These are phyloP conservation scores for Grosmannia serpens DNA, from an alignment of 2,329 filamentous ascomycete species.

Conservation along the genomic window DNA sequence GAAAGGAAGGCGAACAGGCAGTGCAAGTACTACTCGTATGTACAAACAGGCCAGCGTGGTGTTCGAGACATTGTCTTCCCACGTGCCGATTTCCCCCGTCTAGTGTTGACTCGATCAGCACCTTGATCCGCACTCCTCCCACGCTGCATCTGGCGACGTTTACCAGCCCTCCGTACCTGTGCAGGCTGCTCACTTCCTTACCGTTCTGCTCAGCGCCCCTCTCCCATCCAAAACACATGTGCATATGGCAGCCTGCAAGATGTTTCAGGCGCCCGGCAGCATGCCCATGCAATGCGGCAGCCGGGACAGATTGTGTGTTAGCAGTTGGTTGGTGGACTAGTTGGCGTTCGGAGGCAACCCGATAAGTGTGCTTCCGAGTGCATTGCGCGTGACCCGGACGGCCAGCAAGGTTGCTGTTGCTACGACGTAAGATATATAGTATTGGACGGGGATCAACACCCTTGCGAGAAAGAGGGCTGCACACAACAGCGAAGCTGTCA, in stretches of 20 bases:
- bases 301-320: not conserved
- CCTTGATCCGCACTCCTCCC: not conserved
- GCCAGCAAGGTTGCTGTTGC: not conserved
- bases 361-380: not conserved
- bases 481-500: no score
- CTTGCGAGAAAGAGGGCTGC: no score
- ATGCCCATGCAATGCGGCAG: not conserved
- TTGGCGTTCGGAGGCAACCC: no score
- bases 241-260: not conserved
- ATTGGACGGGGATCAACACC: no score
- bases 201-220: not conserved
- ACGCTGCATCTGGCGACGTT: not conserved
- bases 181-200: not conserved
- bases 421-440: no score
- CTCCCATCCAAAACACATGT: not conserved
- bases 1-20: not conserved
- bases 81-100: not conserved
- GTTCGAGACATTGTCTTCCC: not conserved
- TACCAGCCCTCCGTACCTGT: not conserved
- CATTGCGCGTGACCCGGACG: not conserved
- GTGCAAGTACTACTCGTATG: no score
- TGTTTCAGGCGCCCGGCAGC: not conserved
- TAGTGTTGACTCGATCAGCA: not conserved
- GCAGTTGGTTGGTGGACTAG: not conserved
- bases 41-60: not conserved